Base-by-base conservation (phyloP, 805 yeast genomes). In the Metschnikowia henanensis region DNA sequence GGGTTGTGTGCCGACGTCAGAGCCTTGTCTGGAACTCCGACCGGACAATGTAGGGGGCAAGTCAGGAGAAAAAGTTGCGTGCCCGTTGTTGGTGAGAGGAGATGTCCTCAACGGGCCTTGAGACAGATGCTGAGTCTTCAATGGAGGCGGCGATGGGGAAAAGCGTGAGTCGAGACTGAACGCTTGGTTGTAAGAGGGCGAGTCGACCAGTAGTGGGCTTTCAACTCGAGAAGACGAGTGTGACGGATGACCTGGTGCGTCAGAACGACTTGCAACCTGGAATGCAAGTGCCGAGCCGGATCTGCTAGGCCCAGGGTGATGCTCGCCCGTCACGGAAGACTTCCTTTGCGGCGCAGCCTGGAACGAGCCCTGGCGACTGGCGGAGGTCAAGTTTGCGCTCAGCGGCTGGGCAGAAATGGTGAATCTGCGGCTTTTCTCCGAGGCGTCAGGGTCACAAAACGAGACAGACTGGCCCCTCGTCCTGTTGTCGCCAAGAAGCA, bases 351-450 rank as follows among this genome's bases (percentile, higher is more conserved):
- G 49, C 12, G 41, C 26, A 5, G 40, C 36, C 9, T 37, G 40
- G 18, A 39, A 23, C 26, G 46, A 47, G 29, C 37, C 28, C 35
- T 40, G 51, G 20, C 56, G 45, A 37, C 44, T 33, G 18, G 30
- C 30, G n/a, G 46, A 20, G 17, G 49, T 22, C 38, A 52, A 43
- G 39, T 60, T 66, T 8, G 57, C 62, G 7, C 65, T 45, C 25
- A 72, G 69, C 3, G 76, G 76, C 42, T 71, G 73, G 2, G 76
- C 72, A 6, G 69, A 61, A 18, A 71, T 71, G 8, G 75, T 70
- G 53, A 71, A 71, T 25, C 76, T 51, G 36, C 75, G 52, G 10
- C 66, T 54, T 33, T 68, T 57, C 34, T 71, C 76, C 40, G 59
- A 66, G 18, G 49, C 52, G 35, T 66, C 68, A 33, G 58, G 50